Percentiles rank a stretch among this genome's conserved stretches.
Conservation (phyloP, 495 filamentous ascomycete genomes). For the Talaromyces borbonicus region DNA sequence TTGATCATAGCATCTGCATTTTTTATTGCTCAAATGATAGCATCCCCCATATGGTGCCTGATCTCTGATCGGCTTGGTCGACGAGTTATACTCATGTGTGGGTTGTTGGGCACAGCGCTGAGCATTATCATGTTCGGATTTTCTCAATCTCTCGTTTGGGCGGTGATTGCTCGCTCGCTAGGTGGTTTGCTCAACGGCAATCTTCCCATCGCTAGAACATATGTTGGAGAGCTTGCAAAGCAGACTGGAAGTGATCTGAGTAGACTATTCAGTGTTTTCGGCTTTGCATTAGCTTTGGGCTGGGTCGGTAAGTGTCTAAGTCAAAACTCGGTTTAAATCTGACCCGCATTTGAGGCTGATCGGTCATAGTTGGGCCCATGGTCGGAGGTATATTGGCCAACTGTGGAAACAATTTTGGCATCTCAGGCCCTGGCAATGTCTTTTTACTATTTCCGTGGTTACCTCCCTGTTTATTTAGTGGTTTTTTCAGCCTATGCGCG, state of each 20-base stretch:
- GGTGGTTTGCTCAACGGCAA: constrained; percentile 1
- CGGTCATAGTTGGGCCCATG: not conserved
- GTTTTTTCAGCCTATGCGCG: not conserved
- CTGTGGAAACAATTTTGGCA: not conserved
- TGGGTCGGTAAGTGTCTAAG: not conserved
- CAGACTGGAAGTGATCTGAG: not conserved
- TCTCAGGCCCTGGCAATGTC: not conserved
- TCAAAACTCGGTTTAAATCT: not conserved
- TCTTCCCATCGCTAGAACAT: not conserved
- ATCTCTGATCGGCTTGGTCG: not conserved
- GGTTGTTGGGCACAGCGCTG: not conserved
- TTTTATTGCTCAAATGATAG: not conserved
- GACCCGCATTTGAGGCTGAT: not conserved
- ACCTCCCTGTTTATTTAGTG: not conserved
- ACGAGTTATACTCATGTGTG: not conserved
- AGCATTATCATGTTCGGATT: constrained; percentile 2
- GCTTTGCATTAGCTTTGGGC: not conserved
- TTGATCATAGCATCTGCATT: not conserved
- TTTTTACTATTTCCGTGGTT: not conserved
- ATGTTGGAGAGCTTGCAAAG: constrained; percentile 3
- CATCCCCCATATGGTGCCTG: not conserved
- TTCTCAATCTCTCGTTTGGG: not conserved
- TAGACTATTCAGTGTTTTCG: constrained; percentile 1
- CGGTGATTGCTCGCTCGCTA: not conserved
- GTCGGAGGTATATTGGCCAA: not conserved